Base-by-base conservation (phyloP, 2,329 filamentous ascomycete species). In the Leptographium wingfieldii region DNA sequence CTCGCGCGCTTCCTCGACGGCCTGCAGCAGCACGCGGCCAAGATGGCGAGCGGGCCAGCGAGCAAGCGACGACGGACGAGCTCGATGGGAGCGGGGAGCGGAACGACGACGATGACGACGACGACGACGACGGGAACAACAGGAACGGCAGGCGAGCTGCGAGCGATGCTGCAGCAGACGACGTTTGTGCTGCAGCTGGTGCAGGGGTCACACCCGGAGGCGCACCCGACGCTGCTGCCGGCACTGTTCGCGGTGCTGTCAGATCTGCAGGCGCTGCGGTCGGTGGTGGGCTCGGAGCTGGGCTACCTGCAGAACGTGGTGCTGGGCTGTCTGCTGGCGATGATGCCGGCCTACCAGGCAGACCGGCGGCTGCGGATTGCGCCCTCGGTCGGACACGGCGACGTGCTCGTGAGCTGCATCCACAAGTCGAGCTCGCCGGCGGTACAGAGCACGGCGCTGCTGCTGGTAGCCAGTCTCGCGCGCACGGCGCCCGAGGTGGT, bases 391-490 rank as follows among this genome's bases (percentile, higher is more conserved):
- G 87, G 96, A 48, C 86, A 95, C 60, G 89, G 90, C 3, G 94
- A 99, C 70, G 74, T 97, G 54, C 84, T 99, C 59, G 91, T 97
- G 56, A 92, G 95, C 69, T 96, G 92, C 74, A 88, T 99, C 53
- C 88, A 95, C 68, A 92, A 90, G 63, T 95, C 92, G 0, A 84
- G 89, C 31, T 96, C 88, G 70, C 91, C 92, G 0, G 90, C 96
- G 64, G 91, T 99, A 7, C 95, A 97, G 70, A 96, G 95, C 69
- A 85, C 87, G 6, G 92, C 94, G 4, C 78, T 99, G 16, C 81
- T 97, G 10, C 78, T 99, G 31, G 89, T 97, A 61, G 91, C 92
- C 29, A 87, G 85, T 60, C 78, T 99, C 49, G 92, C 94, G 27
- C 87, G 87, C 48, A 88, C 92, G 65, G 90, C 90, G 0, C 94